Percentiles rank a stretch among this genome's conserved stretches.
Conservation (phyloP, 345 rosid species). For the Punica granatum region DNA sequence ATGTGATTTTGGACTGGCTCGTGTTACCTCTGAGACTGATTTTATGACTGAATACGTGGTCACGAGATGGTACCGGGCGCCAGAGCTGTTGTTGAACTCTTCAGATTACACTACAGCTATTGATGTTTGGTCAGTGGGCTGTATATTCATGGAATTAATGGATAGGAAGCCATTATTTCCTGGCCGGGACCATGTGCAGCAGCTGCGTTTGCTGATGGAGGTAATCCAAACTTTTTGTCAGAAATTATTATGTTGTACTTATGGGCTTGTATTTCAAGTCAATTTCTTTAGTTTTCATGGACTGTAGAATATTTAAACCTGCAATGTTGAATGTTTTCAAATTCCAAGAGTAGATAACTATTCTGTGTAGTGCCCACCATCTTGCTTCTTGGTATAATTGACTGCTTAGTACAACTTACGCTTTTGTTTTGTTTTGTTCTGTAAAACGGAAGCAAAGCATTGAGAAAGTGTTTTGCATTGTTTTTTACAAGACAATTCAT, state of each 20-base stretch:
- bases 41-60: slow-evolving; percentile 87
- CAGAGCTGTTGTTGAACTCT: slow-evolving; percentile 75
- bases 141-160: slow-evolving; percentile 81
- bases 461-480: not conserved
- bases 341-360: not conserved
- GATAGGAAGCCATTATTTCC: slow-evolving; percentile 82
- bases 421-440: slow-evolving; percentile 1
- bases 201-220: slow-evolving; percentile 81
- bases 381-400: not conserved
- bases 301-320: not conserved
- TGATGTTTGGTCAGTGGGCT: slow-evolving; percentile 99
- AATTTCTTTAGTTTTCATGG: not conserved
- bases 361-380: not conserved
- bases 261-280: not conserved
- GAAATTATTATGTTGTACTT: not conserved
- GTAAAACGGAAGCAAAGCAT: not conserved
- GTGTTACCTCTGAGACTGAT: slow-evolving; percentile 87
- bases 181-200: slow-evolving; percentile 80
- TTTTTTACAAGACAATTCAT: not conserved
- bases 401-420: not conserved
- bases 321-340: not conserved
- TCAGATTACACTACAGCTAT: slow-evolving; percentile 80
- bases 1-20: slow-evolving; percentile 91
- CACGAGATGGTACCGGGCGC: slow-evolving; percentile 98
- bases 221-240: slow-evolving; percentile 22